Conservation (phyloP, 345 rosid species). For the Conringia planisiliqua region DNA sequence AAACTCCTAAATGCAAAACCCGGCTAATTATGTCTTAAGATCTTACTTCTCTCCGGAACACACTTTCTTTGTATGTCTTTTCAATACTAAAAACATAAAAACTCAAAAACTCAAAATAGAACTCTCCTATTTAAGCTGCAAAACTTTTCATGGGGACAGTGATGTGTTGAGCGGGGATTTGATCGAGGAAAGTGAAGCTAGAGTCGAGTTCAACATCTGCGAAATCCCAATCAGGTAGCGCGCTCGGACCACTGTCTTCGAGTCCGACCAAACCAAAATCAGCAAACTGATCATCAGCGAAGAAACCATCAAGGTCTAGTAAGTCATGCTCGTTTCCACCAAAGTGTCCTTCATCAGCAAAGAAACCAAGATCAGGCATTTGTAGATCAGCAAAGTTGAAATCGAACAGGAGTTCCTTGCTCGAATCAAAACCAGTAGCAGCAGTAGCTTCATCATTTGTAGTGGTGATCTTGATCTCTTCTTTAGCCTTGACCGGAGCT, state of each 20-base stretch:
- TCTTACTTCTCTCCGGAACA: slow-evolving; percentile 29
- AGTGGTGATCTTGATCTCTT: slow-evolving; percentile 1
- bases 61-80: slow-evolving; percentile 13
- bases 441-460: background rate
- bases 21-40: slow-evolving; percentile 25
- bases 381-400: slow-evolving; percentile 38
- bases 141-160: slow-evolving; percentile 62
- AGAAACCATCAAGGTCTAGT: slow-evolving; percentile 32
- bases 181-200: slow-evolving; percentile 42
- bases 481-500: background rate
- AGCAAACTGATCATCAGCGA: slow-evolving; percentile 41
- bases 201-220: slow-evolving; percentile 40
- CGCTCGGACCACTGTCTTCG: slow-evolving; percentile 41
- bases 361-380: slow-evolving; percentile 42
- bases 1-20: slow-evolving; percentile 25
- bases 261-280: slow-evolving; percentile 58
- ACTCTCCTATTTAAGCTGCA: slow-evolving; percentile 55
- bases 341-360: slow-evolving; percentile 39
- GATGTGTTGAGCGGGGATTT: slow-evolving; percentile 40
- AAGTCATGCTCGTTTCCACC: slow-evolving; percentile 34
- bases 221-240: slow-evolving; percentile 76
- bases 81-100: background rate
- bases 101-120: background rate
- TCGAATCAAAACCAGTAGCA: background rate
- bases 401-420: slow-evolving; percentile 22